Base-by-base conservation (phyloP, 2,329 filamentous ascomycete genomes). In the Colletotrichum lindemuthianum region DNA sequence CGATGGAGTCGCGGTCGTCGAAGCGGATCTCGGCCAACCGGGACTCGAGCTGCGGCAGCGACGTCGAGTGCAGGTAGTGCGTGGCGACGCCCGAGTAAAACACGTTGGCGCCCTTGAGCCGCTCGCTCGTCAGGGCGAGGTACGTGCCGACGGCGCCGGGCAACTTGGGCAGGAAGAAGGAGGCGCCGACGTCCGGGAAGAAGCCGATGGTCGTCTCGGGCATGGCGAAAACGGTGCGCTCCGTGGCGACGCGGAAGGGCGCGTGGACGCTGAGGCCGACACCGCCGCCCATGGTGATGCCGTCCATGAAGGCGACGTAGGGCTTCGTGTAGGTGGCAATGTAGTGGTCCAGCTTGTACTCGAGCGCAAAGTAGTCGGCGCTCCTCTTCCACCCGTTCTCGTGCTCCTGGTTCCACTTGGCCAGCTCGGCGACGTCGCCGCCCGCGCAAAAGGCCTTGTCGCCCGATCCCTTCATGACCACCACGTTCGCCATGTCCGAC, bases 191-290 rank as follows among this genome's bases (percentile, higher is more conserved):
- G 73, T 99, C 96, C 7, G 96, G 96, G 84, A 99, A 99, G 84
- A 98, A 97, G 43, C 96, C 96, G 74, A 99, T 99, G 8, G 89
- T 97, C 4, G 96, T 99, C 81, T 99, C 96, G 36, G 96, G 96
- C 96, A 99, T 99, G 70, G 96, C 94, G 73, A 99, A 98, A 51
- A 97, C 81, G 6, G 96, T 99, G 74, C 90, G 91, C 80, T 99
- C 96, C 3, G 96, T 99, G 41, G 96, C 96, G 74, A 99, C 97
- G 66, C 96, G 87, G 85, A 99, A 95, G 3, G 96, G 96, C 2
- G 96, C 95, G 78, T 99, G 96, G 56, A 97, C 87, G 77, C 92
- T 96, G 60, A 99, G 86, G 7, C 96, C 96, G 57, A 98, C 96
- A 69, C 96, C 96, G 60, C 96, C 96, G 60, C 96, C 96, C 96